Evolutionary conservation across 164 flowering plant species (phyloP), one percentile per base, ranked within the genome.

Genomic region (Annona squamosa): DNA sequence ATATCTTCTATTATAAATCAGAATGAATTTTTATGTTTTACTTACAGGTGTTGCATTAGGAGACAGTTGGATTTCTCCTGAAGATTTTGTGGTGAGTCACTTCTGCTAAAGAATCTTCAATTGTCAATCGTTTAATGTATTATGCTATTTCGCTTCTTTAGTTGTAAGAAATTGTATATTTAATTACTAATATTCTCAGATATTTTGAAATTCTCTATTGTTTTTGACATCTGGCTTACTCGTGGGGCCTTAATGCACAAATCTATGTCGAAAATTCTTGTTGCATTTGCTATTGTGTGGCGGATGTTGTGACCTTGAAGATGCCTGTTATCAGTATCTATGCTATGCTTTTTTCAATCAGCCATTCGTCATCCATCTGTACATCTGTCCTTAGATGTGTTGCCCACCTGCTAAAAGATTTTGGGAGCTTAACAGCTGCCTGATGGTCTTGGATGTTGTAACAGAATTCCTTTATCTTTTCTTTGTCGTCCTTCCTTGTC

Each of bases 11-110:
- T 26, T 26, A 26, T 26, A 26, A 26, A 26, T 26, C 37, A 26
- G 37, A 26, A 26, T 26, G 37, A 26, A 26, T 26, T 26, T 26
- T 26, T 26, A 17, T 44, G 48, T 63, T 65, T 13, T 59, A 3
- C 63, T 5, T 72, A 63, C 64, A 94, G 98, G 99, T 65, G 80
- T 94, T 79, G 97, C 83, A 56, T 78, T 94, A 77, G 99, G 99
- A 68, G 90, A 94, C 74, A 89, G 88, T 76, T 94, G 99, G 99
- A 94, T 94, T 73, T 94, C 99, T 56, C 99, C 99, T 2, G 97
- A 90, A 82, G 99, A 94, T 86, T 94, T 84, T 81, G 97, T 88
- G 88, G 99, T 91, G 41, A 70, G 84, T 80, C 61, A 16, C 46
- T 16, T 59, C 46, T 63, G 2, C 13, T 26, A 68, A 13, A 37